A percentile compares a stretch with the other conserved stretches of the same genome.
These are phyloP conservation scores for Acanthamoeba triangularis DNA, from an alignment of 208 protist genomes.

Conservation along the genomic window DNA sequence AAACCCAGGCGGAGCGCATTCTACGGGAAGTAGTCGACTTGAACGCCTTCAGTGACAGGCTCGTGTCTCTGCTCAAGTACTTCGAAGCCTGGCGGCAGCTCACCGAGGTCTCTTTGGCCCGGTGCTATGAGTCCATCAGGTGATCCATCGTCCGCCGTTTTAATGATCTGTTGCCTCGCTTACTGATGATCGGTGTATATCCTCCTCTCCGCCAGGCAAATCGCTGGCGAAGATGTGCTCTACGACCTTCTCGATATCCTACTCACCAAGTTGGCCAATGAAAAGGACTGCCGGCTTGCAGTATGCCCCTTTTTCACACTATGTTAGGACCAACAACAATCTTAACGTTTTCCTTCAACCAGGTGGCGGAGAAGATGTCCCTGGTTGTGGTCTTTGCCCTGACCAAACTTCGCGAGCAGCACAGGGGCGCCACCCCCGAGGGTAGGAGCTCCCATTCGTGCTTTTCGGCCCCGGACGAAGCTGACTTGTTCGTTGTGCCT, in stretches of 20 bases:
- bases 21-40: not conserved
- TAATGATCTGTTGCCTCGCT: not conserved
- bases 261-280: conserved; percentile 35
- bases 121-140: conserved; percentile 68
- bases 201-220: conserved; percentile 8
- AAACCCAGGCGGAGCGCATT: conserved; percentile 16
- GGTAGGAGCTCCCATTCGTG: not conserved
- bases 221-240: conserved; percentile 51
- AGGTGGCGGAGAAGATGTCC: conserved; percentile 74
- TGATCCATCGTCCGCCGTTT: not conserved
- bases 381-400: conserved; percentile 54
- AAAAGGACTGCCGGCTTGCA: conserved; percentile 55
- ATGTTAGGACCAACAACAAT: not conserved
- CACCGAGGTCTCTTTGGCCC: conserved; percentile 44
- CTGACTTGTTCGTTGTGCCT: not conserved
- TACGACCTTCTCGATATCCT: conserved; percentile 69
- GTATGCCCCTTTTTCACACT: not conserved
- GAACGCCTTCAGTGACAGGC: conserved; percentile 26
- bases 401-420: conserved; percentile 73
- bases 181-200: not conserved
- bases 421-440: conserved; percentile 30
- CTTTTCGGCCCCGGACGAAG: not conserved
- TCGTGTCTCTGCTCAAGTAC: conserved; percentile 24
- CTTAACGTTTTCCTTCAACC: not conserved
- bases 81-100: conserved; percentile 73